Conservation (phyloP, 768 basidiomycete genomes). For the Nevesoporus exiguus region DNA sequence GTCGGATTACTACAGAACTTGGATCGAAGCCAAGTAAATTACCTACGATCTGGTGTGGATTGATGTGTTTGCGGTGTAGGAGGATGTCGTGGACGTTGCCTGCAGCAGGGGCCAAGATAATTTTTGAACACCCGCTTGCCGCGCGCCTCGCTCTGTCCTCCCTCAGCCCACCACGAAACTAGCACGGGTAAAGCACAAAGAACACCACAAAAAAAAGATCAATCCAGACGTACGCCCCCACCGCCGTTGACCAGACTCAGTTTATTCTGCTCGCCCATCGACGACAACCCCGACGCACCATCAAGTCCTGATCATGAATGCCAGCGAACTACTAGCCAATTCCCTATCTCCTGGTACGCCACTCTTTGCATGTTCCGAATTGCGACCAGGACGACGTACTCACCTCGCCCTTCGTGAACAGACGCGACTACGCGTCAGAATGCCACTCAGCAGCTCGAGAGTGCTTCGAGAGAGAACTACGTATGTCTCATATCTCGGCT, state of each 20-base stretch:
- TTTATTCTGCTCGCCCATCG: slow-evolving; percentile 17
- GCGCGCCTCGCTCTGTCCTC: slow-evolving; percentile 24
- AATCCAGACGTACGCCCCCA: slow-evolving; percentile 3
- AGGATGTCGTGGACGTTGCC: too few species aligned
- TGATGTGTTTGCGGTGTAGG: slow-evolving; percentile 18
- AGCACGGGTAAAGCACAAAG: not conserved
- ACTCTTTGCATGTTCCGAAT: slow-evolving; percentile 28
- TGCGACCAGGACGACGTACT: slow-evolving; percentile 31
- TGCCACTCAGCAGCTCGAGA: slow-evolving; percentile 88
- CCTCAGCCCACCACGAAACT: slow-evolving; percentile 23
- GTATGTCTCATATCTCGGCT: slow-evolving; percentile 56
- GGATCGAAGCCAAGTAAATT: slow-evolving; percentile 3
- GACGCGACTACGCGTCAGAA: slow-evolving; percentile 88
- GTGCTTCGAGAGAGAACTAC: slow-evolving; percentile 83
- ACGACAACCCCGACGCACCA: slow-evolving; percentile 23
- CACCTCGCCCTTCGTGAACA: slow-evolving; percentile 34
- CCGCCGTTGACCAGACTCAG: slow-evolving; percentile 11
- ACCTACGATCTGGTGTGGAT: slow-evolving; percentile 11
- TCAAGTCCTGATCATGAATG: slow-evolving; percentile 67
- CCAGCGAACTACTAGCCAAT: slow-evolving; percentile 86
- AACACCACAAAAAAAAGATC: slow-evolving; percentile 8
- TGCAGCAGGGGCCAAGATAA: slow-evolving; percentile 7
- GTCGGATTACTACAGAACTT: slow-evolving; percentile 13
- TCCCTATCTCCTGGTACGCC: slow-evolving; percentile 84
- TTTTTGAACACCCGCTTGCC: slow-evolving; percentile 38